Evolutionary conservation across 345 rosid genomes (phyloP), one percentile per base, ranked within the genome.

Genomic region (Mallotus nudiflorus): DNA sequence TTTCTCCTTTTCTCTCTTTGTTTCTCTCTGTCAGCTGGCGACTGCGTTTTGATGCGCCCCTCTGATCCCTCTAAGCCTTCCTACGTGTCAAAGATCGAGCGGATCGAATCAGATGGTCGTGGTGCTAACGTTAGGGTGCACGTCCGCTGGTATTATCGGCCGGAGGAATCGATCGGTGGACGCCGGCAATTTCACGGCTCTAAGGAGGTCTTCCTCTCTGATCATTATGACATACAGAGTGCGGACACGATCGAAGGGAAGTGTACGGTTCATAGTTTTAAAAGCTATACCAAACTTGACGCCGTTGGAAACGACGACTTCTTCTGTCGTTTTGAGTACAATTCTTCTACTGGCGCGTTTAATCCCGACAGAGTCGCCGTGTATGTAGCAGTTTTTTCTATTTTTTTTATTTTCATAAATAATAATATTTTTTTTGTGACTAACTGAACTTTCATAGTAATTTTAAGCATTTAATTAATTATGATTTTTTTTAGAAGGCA

Each of bases 271-370:
- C 99, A 92, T 75, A 83, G 84, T 45, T 95, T 90, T 83, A 84
- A 86, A 82, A 84, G 86, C 82, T 95, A 95, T 69, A 88, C 88
- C n/a, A 95, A 84, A 79, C 92, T 95, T 11, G 92, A 89, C 35
- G 89, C 96, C n/a, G 97, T 95, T 0, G 97, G 90, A 42, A 89
- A 90, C 81, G 98, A 95, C 39, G 98, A 92, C 73, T 95, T 87
- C 92, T 95, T 95, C 80, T 92, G 97, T 73, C 97, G 99, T 76
- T 95, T 95, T 64, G 98, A 92, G 87, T 95, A 95, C 28, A 95
- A 90, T 70, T 89, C 96, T 60, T 62, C 89, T 29, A 86, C 91
- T 11, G 99, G 99, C 3, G 89, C 96, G 13, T 95, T 95, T 69
- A 80, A 74, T 78, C 99, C 99, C 67, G 99, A 95, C 74, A 79